Base-by-base conservation (phyloP, 495 filamentous ascomycete species). In the Penicillium mononematosum region DNA sequence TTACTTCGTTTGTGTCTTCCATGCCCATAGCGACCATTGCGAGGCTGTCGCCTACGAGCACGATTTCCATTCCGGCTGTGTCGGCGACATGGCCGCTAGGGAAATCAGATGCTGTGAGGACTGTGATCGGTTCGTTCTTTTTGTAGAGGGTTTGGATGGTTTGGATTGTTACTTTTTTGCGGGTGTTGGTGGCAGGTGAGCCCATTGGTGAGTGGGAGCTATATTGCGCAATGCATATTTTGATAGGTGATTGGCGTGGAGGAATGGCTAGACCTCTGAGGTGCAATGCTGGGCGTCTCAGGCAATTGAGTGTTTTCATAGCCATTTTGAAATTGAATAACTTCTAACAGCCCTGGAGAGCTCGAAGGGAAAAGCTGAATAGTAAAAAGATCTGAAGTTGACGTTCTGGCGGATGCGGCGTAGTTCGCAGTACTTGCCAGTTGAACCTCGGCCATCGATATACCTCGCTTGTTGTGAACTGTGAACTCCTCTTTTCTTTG, bases 1-100 rank as follows among this genome's bases (percentile, higher is more conserved):
- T 62, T 10, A 97, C 83, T 68, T 96, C 92, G 62, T 85, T 93
- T 5, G 92, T 97, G 68, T 96, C 93, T 62, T 95, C 85, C 92
- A 98, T 92, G 19, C 95, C 95, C 58, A 99, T 75, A 7, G 91
- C 92, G 1, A 99, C 95, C 95, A 99, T 99, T 27, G 94, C 95
- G 61, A 99, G 74, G 64, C 92, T 97, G 75, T 99, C 95, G 38
- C 95, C 95, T 7, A 98, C 93, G 5, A 99, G 81, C 51, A 98
- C 75, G 61, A 97, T 85, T 61, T 99, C 95, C 83, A 99, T 93
- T 10, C 94, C 93, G 1, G 91, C 91, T 24, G 82, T 80, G 67
- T 98, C 95, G 53, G 94, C 95, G 24, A 91, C 89, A 67, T 94
- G 86, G 1, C 87, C 92, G 61, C 85, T 91, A 5, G 95, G 95